phyloP scores from a whole-genome alignment of 768 basidiomycete genomes.

The Boletus reticulatus region DNA sequence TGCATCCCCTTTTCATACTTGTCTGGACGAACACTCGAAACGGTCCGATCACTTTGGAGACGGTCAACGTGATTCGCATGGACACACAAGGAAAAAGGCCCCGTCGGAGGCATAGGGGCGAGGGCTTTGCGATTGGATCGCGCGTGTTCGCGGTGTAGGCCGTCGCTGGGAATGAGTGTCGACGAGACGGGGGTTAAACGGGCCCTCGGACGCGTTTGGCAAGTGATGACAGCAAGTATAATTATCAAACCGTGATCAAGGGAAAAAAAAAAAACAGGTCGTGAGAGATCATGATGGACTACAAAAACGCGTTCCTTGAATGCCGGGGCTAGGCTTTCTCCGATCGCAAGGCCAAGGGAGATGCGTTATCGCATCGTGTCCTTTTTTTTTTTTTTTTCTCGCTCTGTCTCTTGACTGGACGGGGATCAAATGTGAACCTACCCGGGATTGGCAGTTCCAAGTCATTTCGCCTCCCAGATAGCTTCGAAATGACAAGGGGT shows the following conservation, averaged over 20 bases:
- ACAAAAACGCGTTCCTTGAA: neutral
- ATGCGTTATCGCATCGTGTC: neutral
- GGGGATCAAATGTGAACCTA: constrained; percentile 18
- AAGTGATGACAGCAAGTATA: neutral
- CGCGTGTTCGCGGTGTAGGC: constrained; percentile 16
- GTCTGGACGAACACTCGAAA: too few relatives aligned
- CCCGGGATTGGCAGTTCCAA: constrained; percentile 5
- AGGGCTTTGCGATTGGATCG: constrained; percentile 4
- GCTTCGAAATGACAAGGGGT: constrained; percentile 11
- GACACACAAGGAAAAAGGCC: neutral
- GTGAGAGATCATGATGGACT: neutral
- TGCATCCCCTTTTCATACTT: too few relatives aligned
- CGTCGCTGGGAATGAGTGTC: constrained; percentile 10
- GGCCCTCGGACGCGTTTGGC: constrained; percentile 16
- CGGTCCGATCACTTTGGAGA: constrained; percentile 7
- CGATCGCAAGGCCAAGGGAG: neutral
- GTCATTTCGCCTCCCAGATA: constrained; percentile 24
- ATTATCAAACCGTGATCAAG: too few relatives aligned
- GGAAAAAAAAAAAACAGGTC: neutral
- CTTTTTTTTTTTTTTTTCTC: neutral
- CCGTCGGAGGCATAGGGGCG: neutral
- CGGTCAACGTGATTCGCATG: neutral
- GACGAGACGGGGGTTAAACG: constrained; percentile 15
- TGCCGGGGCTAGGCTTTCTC: neutral
- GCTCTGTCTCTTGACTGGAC: constrained; percentile 5